Base-by-base conservation (phyloP, 805 yeast species). In the Saccharomycopsis microspora region DNA sequence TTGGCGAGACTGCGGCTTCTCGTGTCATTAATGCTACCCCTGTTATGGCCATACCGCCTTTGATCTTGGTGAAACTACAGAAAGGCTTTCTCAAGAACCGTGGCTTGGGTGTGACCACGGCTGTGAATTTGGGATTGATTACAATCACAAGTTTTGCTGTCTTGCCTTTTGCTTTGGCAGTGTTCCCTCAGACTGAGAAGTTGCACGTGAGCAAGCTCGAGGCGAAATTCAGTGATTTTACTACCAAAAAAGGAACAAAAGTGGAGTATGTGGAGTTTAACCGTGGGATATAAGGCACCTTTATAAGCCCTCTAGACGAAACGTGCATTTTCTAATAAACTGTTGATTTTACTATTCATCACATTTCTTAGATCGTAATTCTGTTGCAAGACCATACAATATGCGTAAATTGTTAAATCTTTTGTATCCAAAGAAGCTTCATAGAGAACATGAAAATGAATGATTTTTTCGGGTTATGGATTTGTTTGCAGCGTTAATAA, bases 11-110 rank as follows among this genome's bases (percentile, higher is more conserved):
- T 7, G 97, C 97, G 3, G 79, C 89, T 33, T 85, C 95, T 41
- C 72, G 99, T 61, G 96, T 93, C 41, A 84, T 90, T 56, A 93
- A 88, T 58, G 97, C 97, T 11, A 85, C 98, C 0, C 99, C 99
- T 19, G 76, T 93, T 57, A 93, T 93, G 99, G 98, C 85, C 27
- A 64, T 93, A 4, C 98, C 99, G 1, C 97, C 99, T 3, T 72
- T 93, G 57, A 60, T 86, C 31, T 72, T 93, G 40, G 87, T 88
- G 42, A 76, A 72, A 61, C 69, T 93, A 54, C 97, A 93, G 66
- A 75, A 74, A 55, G 72, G 81, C 1, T 60, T 81, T 11, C 70
- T 89, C 54, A 79, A 75, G 58, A 83, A 85, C 34, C 84, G 78
- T 60, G 74, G 89, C 5, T 64, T 76, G 50, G 70, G 78, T 19